These are phyloP conservation scores for Podosphaera aphanis DNA, from an alignment of 2,329 filamentous ascomycete genomes.

Conservation along the genomic window DNA sequence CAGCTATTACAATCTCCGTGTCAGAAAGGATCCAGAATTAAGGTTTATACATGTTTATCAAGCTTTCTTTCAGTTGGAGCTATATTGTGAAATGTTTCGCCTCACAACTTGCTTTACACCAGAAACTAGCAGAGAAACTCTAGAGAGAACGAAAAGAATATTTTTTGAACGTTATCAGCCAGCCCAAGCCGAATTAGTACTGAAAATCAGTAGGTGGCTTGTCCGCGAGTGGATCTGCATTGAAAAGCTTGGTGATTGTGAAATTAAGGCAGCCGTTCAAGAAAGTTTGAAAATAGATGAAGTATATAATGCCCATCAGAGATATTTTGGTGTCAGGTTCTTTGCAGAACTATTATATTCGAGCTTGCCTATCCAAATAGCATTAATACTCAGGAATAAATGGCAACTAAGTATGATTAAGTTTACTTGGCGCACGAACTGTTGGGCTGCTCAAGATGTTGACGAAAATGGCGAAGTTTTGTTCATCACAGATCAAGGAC, in stretches of 20 bases:
- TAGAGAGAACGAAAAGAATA: background rate
- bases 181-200: background rate
- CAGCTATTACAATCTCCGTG: background rate
- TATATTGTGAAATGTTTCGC: background rate
- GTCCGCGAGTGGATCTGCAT: background rate
- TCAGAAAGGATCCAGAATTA: background rate
- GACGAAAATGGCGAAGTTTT: background rate
- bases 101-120: background rate
- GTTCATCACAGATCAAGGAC: background rate
- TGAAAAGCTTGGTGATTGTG: background rate
- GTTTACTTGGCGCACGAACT: background rate
- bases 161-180: slow-evolving; percentile 1
- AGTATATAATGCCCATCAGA: background rate
- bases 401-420: background rate
- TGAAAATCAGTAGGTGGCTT: slow-evolving; percentile 1
- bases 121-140: background rate
- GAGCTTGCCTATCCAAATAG: background rate
- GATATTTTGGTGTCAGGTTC: background rate
- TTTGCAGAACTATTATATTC: background rate
- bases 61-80: slow-evolving; percentile 1
- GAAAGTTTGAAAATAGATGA: background rate
- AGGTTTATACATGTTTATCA: background rate
- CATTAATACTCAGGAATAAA: background rate
- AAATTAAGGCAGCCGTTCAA: background rate
- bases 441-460: slow-evolving; percentile 1